Evolutionary conservation across 768 basidiomycete species (phyloP).

Genomic region (Neoboletus subvelutipes): DNA sequence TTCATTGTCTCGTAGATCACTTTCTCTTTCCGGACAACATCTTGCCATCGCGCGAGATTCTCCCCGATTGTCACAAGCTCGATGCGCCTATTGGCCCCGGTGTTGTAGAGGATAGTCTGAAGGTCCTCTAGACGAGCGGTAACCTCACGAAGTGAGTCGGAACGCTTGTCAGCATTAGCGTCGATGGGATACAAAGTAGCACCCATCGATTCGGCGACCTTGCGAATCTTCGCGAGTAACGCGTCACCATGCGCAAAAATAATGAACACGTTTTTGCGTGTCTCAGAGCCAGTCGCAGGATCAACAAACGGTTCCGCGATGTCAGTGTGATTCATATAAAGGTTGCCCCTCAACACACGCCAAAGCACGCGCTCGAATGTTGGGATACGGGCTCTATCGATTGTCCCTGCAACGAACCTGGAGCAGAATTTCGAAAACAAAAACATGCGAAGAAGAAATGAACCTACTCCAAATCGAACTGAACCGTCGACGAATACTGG

Average conservation of each 20-base stretch:
- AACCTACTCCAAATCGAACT: slow-evolving; percentile 87
- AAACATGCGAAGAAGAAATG: not conserved
- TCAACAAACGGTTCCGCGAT: slow-evolving; percentile 92
- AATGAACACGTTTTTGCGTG: slow-evolving; percentile 98
- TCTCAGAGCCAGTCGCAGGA: slow-evolving; percentile 76
- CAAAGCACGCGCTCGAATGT: slow-evolving; percentile 97
- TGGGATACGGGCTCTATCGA: slow-evolving; percentile 86
- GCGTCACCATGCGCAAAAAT: slow-evolving; percentile 97
- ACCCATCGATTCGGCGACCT: slow-evolving; percentile 98
- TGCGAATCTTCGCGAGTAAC: slow-evolving; percentile 93
- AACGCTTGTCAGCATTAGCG: slow-evolving; percentile 88
- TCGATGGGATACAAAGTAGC: slow-evolving; percentile 97
- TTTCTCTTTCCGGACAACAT: slow-evolving; percentile 94
- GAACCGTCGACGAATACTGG: slow-evolving; percentile 51
- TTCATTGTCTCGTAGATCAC: slow-evolving; percentile 95
- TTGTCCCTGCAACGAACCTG: slow-evolving; percentile 94
- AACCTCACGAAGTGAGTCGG: slow-evolving; percentile 87
- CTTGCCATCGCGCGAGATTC: slow-evolving; percentile 84
- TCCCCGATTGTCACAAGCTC: slow-evolving; percentile 88
- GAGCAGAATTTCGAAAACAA: not conserved
- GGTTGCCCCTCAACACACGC: slow-evolving; percentile 95
- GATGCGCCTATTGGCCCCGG: slow-evolving; percentile 73
- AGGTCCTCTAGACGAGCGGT: slow-evolving; percentile 88
- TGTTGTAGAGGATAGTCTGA: slow-evolving; percentile 86
- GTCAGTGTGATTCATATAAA: slow-evolving; percentile 99